Evolutionary conservation across 2,329 filamentous ascomycete species (phyloP), one percentile per base, ranked within the genome.

Genomic region (Colletotrichum eremochloae): DNA sequence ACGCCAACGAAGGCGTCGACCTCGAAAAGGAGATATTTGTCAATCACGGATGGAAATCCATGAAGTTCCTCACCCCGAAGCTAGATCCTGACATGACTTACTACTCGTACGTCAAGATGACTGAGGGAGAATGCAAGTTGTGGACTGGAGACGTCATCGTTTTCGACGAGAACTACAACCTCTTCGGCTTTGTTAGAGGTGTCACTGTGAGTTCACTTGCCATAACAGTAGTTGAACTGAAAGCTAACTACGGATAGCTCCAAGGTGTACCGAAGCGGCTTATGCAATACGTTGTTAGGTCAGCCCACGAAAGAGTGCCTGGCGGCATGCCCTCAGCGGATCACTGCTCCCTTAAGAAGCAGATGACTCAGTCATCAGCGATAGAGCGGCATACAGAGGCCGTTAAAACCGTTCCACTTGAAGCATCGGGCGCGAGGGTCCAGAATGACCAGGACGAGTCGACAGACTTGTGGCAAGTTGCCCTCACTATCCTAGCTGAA

Each of bases 211-310:
- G 40, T 42, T 5, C 5, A 42, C 18, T 2, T 40, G 38, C 38
- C 38, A 40, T 40, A n/a, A n/a, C 12, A 40, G 11, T 14, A n/a
- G n/a, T n/a, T n/a, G n/a, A n/a, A n/a, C n/a, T n/a, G n/a, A n/a
- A n/a, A 11, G 14, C 40, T 42, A 18, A 42, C 40, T 15, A 5
- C 14, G 6, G 6, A 12, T 42, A 42, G 81, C 92, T 93, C 84
- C 88, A 90, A 79, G 85, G 88, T 74, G 91, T 92, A 62, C 90
- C 91, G 33, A 90, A 91, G 76, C 87, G 88, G 75, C 84, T 91
- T 33, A 84, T 93, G 74, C 90, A 92, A 82, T 87, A 90, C 75
- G 87, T 93, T 80, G 82, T 93, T 74, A 69, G 77, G 52, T 79
- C 79, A 44, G 74, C 74, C 73, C 81, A 82, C 79, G 83, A 84